phyloP scores from a whole-genome alignment of 1,139 yeast species.

The Zhuliangozyma parablackwelliae region DNA sequence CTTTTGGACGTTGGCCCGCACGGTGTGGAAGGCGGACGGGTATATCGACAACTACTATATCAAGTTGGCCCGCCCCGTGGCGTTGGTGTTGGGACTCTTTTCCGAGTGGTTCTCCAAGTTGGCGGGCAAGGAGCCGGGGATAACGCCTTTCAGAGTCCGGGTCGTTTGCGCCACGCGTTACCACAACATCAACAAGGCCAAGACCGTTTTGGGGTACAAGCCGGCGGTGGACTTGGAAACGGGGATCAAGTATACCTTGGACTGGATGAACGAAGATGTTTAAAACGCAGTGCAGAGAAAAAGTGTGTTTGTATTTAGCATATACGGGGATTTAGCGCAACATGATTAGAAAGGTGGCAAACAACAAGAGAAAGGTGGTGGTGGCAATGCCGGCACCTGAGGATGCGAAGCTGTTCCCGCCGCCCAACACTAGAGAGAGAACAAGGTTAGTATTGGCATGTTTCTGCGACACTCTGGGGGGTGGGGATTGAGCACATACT shows the following conservation, averaged over 20 bases:
- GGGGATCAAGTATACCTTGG: slow-evolving; percentile 76
- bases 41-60: slow-evolving; percentile 67
- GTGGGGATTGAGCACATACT: too few species aligned
- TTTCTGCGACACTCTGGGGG: too few species aligned
- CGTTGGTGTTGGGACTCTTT: slow-evolving; percentile 73
- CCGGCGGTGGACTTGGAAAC: slow-evolving; percentile 80
- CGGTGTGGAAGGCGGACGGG: slow-evolving; percentile 97
- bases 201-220: slow-evolving; percentile 64
- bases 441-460: too few species aligned
- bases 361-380: too few species aligned
- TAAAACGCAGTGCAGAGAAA: too few species aligned
- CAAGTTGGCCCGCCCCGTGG: slow-evolving; percentile 67
- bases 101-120: slow-evolving; percentile 70
- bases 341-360: too few species aligned
- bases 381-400: too few species aligned
- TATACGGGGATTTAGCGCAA: too few species aligned
- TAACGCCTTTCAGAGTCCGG: slow-evolving; percentile 91
- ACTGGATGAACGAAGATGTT: slow-evolving; percentile 75
- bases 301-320: too few species aligned
- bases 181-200: slow-evolving; percentile 88
- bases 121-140: slow-evolving; percentile 82
- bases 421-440: too few species aligned
- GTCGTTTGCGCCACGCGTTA: slow-evolving; percentile 94
- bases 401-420: too few species aligned
- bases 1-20: slow-evolving; percentile 95